phyloP scores from a whole-genome alignment of 352 stramenopile species.

The Phytophthora cajani region DNA sequence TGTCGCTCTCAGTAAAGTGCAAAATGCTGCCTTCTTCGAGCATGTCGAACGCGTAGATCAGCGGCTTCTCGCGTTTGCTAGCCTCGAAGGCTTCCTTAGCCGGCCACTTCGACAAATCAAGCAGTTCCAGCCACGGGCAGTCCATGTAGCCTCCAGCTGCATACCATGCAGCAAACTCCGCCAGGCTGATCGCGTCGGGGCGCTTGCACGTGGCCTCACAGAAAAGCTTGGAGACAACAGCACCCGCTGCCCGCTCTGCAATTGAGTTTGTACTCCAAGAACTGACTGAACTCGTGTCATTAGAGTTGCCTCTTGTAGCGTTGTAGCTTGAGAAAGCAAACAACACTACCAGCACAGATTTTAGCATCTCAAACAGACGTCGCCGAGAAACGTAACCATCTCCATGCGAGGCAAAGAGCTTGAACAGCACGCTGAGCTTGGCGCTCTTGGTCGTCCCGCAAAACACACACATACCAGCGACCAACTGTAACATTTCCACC shows the following conservation, averaged over 20 bases:
- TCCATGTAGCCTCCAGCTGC: slow-evolving; percentile 93
- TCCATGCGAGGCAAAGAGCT: slow-evolving; percentile 72
- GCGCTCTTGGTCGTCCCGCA: slow-evolving; percentile 95
- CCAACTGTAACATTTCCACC: slow-evolving; percentile 74
- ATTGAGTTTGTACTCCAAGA: slow-evolving; percentile 82
- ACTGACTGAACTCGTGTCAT: slow-evolving; percentile 64
- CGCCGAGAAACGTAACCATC: slow-evolving; percentile 72
- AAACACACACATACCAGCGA: slow-evolving; percentile 92
- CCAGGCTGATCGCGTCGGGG: slow-evolving; percentile 88
- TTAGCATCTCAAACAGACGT: slow-evolving; percentile 84
- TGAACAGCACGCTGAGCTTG: slow-evolving; percentile 92
- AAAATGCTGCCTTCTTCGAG: slow-evolving; percentile 86
- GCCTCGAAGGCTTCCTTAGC: slow-evolving; percentile 88
- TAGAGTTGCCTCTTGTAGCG: slow-evolving; percentile 60
- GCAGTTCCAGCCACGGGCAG: slow-evolving; percentile 96
- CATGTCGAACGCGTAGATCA: slow-evolving; percentile 89
- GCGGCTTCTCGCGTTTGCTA: slow-evolving; percentile 84
- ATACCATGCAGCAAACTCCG: slow-evolving; percentile 98
- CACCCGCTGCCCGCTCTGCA: slow-evolving; percentile 87
- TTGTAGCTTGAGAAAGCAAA: slow-evolving; percentile 89
- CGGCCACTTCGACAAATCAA: slow-evolving; percentile 96
- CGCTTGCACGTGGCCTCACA: slow-evolving; percentile 72
- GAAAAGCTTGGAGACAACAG: slow-evolving; percentile 91
- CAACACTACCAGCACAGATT: slow-evolving; percentile 79
- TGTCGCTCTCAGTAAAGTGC: slow-evolving; percentile 85